Evolutionary conservation across 352 stramenopile genomes (phyloP), one percentile per base, ranked within the genome.

Genomic region (Phytopythium delawarense): DNA sequence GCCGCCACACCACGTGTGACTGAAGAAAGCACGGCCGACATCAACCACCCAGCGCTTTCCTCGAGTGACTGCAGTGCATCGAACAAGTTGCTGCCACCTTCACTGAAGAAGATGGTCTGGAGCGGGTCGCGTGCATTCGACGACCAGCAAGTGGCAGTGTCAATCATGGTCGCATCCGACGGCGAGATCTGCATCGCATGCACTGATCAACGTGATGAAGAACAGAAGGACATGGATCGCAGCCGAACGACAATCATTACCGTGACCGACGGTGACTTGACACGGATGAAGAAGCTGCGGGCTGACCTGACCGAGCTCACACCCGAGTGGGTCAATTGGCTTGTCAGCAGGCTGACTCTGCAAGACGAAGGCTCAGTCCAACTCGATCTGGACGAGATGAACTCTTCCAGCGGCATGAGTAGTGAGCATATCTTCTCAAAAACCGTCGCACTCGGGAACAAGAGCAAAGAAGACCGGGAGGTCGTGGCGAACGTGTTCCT

Each of bases 401-500:
- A 32, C 20, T 6, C 8, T 49, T 9, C 40, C 23, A n/a, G 59
- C 23, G 58, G 42, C 15, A 46, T 50, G 15, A 51, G 65, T 7
- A 72, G 49, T 11, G 35, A 53, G 2, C 23, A 57, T 25, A 66
- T 65, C 25, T 81, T 72, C 32, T 68, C 48, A 0, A 59, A 75
- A 21, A 57, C 49, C 3, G n/a, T 82, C 8, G 18, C 50, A 12
- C 23, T 69, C 12, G 55, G 51, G 7, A 65, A 44, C 46, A 57
- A 37, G 34, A 39, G 53, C n/a, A 23, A 9, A 11, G 48, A 40
- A 20, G n/a, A 35, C 25, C 50, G 32, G 15, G 34, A n/a, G 9
- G 28, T 85, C 13, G 42, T 81, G 35, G 57, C 69, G 35, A 66
- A 88, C 0, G 63, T 67, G 1, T 88, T 87, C 46, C 62, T 84